These are phyloP conservation scores for Gynochthodes officinalis DNA, from an alignment of 257 asterid species.

Conservation along the genomic window DNA sequence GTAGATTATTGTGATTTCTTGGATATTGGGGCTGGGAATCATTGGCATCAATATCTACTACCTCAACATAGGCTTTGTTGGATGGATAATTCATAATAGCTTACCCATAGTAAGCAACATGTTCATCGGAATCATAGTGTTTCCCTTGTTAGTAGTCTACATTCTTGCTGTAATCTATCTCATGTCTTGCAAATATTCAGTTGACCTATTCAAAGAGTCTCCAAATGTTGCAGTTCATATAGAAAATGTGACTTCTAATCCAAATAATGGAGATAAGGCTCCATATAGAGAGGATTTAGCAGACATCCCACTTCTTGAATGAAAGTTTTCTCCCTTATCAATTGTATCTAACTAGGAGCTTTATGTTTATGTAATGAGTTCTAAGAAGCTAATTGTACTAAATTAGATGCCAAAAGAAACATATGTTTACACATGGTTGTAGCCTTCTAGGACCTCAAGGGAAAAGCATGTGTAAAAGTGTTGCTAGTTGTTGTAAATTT, in stretches of 20 bases:
- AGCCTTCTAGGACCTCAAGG: too few relatives aligned
- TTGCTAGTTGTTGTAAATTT: too few relatives aligned
- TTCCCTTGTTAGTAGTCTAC: conserved; percentile 68
- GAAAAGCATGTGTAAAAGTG: too few relatives aligned
- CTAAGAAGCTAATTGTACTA: too few relatives aligned
- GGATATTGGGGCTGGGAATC: conserved; percentile 78
- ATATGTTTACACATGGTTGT: too few relatives aligned
- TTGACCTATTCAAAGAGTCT: conserved; percentile 53
- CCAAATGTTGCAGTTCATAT: conserved; percentile 28
- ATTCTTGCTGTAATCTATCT: conserved; percentile 62
- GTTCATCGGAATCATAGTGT: conserved; percentile 61
- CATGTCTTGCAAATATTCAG: conserved; percentile 66
- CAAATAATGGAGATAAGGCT: conserved; percentile 19
- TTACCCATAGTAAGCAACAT: conserved; percentile 65
- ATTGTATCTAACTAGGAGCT: too few relatives aligned
- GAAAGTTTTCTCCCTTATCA: neutral
- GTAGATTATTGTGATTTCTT: conserved; percentile 70
- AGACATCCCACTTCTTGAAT: conserved; percentile 44
- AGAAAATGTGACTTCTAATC: conserved; percentile 37
- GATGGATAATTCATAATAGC: conserved; percentile 56
- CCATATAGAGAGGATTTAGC: conserved; percentile 71
- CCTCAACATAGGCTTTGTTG: conserved; percentile 59
- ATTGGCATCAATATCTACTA: conserved; percentile 85
- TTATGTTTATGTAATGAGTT: too few relatives aligned
- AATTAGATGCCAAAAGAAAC: too few relatives aligned